These are phyloP conservation scores for Galium porrigens DNA, from an alignment of 305 asterid species.

Conservation along the genomic window DNA sequence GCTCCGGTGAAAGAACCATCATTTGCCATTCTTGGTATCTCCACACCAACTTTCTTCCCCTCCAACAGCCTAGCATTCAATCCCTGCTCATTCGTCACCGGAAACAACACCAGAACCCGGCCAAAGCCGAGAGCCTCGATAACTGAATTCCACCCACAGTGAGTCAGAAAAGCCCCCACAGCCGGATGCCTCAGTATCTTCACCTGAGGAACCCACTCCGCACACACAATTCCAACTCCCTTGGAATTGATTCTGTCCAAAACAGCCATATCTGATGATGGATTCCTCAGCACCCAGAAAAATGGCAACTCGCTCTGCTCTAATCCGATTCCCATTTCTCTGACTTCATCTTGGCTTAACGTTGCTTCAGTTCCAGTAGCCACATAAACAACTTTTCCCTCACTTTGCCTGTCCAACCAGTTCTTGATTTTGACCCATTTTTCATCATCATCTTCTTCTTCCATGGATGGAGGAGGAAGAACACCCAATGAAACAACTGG, in stretches of 20 bases:
- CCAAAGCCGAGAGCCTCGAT: constrained; percentile 58
- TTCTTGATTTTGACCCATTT: constrained; percentile 39
- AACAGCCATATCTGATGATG: constrained; percentile 25
- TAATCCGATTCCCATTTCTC: constrained; percentile 51
- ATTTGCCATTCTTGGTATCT: constrained; percentile 22
- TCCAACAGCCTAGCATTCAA: constrained; percentile 51
- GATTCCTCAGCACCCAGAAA: constrained; percentile 53
- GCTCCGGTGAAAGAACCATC: constrained; percentile 21
- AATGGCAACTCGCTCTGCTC: constrained; percentile 53
- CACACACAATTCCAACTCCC: constrained; percentile 32
- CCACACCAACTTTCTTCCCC: constrained; percentile 24
- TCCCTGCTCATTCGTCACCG: constrained; percentile 81
- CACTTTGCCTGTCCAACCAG: constrained; percentile 38
- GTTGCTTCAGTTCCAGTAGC: constrained; percentile 79
- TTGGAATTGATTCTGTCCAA: constrained; percentile 24
- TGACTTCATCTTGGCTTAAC: constrained; percentile 30
- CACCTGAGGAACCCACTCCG: constrained; percentile 71
- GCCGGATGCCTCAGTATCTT: constrained; percentile 45
- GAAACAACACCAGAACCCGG: constrained; percentile 51
- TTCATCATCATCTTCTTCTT: constrained; percentile 18
- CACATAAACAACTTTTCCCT: constrained; percentile 43
- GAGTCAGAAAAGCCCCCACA: constrained; percentile 59
- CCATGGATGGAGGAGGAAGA: constrained; percentile 28
- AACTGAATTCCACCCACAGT: constrained; percentile 86
- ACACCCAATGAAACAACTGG: constrained; percentile 54